Conservation (phyloP, 2,329 filamentous ascomycete species). For the Xylaria arbuscula region DNA sequence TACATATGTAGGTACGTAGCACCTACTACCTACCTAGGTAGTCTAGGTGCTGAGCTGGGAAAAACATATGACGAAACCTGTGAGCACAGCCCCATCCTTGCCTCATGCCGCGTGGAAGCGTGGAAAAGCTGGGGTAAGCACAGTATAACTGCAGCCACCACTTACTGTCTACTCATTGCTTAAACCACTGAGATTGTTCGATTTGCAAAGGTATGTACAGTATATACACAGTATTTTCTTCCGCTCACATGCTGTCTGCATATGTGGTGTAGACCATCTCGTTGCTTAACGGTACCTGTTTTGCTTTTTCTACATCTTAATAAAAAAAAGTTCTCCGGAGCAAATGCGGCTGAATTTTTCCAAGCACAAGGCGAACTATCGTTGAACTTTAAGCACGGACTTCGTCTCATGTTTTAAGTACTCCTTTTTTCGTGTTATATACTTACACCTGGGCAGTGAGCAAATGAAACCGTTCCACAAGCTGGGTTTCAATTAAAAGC, state of each 20-base stretch:
- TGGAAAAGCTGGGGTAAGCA: constrained; percentile 5
- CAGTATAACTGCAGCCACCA: neutral
- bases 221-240: neutral
- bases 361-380: too few relatives aligned
- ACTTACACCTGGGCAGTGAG: too few relatives aligned
- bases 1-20: neutral
- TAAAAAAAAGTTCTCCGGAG: too few relatives aligned
- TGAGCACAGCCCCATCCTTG: constrained; percentile 27
- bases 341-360: too few relatives aligned
- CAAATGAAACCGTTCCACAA: too few relatives aligned
- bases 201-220: neutral
- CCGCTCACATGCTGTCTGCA: too few relatives aligned
- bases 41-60: neutral
- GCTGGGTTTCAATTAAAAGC: too few relatives aligned
- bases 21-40: neutral
- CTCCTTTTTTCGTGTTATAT: too few relatives aligned
- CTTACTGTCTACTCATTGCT: neutral
- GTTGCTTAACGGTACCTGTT: neutral
- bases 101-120: neutral
- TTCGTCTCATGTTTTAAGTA: too few relatives aligned
- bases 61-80: constrained; percentile 27
- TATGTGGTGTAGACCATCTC: neutral
- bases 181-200: too few relatives aligned
- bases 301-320: neutral
- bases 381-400: too few relatives aligned